These are phyloP conservation scores for Gossypium stocksii DNA, from an alignment of 345 rosid genomes.

Conservation along the genomic window DNA sequence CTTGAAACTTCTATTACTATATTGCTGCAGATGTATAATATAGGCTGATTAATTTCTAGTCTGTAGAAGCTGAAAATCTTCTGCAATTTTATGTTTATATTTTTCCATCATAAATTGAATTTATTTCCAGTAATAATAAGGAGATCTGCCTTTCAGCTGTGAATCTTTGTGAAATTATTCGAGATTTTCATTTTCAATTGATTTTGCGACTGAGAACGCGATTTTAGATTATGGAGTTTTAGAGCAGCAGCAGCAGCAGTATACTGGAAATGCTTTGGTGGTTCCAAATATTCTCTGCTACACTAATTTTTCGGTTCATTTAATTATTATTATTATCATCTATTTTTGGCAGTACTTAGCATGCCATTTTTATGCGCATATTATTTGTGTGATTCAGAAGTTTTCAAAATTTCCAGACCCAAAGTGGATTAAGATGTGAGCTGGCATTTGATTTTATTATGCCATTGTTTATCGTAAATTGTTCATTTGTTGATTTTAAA, in stretches of 20 bases:
- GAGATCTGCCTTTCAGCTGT: no score
- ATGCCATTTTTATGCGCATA: neutral
- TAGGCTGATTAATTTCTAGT: neutral
- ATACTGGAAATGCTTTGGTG: no score
- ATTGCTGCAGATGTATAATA: neutral
- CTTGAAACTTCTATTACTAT: neutral
- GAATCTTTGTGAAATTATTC: no score
- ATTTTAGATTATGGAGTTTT: neutral
- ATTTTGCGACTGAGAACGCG: neutral
- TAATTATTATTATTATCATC: neutral
- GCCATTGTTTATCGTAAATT: neutral
- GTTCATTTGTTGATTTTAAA: neutral
- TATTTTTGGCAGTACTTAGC: neutral
- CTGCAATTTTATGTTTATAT: neutral
- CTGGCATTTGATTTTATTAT: neutral
- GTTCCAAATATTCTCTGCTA: no score
- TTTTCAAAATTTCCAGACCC: neutral
- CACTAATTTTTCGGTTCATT: neutral
- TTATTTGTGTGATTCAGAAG: neutral
- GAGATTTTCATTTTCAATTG: neutral
- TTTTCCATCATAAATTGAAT: neutral
- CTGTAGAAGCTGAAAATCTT: neutral
- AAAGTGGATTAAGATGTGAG: neutral
- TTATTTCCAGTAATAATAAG: neutral
- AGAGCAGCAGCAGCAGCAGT: no score